Conservation (phyloP, 139 green algal genomes). For the Penium margaritaceum region DNA sequence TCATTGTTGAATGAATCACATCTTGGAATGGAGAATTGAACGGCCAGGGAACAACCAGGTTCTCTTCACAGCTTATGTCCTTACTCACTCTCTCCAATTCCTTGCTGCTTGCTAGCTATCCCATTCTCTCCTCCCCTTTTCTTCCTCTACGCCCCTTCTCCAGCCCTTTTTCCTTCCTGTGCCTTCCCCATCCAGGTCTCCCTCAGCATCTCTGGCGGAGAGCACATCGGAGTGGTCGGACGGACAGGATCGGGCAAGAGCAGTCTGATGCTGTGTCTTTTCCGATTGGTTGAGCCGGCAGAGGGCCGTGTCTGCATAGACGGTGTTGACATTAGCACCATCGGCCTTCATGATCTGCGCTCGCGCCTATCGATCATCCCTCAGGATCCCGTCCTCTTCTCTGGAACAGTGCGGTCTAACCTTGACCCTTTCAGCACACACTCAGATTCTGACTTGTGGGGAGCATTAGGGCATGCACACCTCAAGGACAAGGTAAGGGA, state of each 20-base stretch:
- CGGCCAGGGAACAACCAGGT: no score
- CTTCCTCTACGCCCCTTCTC: neutral
- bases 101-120: neutral
- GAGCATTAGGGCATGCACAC: conserved; percentile 48
- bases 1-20: no score
- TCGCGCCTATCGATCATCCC: conserved; percentile 62
- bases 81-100: no score
- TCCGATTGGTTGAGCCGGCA: conserved; percentile 59
- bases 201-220: conserved; percentile 49
- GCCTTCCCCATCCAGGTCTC: no score
- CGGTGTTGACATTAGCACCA: conserved; percentile 64
- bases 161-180: no score
- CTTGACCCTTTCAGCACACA: conserved; percentile 77
- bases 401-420: conserved; percentile 77
- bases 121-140: neutral
- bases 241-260: conserved; percentile 66
- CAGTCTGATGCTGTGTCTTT: conserved; percentile 62
- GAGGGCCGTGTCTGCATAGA: conserved; percentile 77
- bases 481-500: conserved; percentile 48
- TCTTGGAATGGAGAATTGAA: no score
- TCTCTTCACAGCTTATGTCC: no score
- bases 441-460: conserved; percentile 62
- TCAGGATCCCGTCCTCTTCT: conserved; percentile 88
- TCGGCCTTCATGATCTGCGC: conserved; percentile 64
- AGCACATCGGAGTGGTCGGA: conserved; percentile 65